Conservation (phyloP, 345 rosid genomes). For the Gynandropsis gynandra region DNA sequence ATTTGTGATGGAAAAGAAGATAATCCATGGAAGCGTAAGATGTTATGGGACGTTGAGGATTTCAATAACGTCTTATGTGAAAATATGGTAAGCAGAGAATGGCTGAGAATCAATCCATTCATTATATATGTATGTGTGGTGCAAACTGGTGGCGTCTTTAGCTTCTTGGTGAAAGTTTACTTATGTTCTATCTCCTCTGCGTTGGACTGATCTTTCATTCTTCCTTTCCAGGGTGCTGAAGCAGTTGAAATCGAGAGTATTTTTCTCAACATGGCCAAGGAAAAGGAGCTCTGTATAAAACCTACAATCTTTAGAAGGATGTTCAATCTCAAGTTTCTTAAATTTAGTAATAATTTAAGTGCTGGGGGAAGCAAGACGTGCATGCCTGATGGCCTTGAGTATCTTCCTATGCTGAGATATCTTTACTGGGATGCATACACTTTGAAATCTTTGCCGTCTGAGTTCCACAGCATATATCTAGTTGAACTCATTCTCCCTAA, state of each 20-base stretch:
- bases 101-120: background rate
- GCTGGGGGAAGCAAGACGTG: conserved; percentile 10
- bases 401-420: conserved; percentile 17
- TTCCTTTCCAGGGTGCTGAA: conserved; percentile 10
- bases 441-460: conserved; percentile 13
- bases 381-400: conserved; percentile 4
- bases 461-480: conserved; percentile 10
- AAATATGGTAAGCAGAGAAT: conserved; percentile 11
- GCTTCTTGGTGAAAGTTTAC: background rate
- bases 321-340: conserved; percentile 17
- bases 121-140: background rate
- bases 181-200: too few relatives aligned
- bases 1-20: conserved; percentile 19
- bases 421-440: conserved; percentile 24
- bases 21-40: conserved; percentile 22
- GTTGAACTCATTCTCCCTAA: conserved; percentile 19
- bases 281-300: conserved; percentile 9
- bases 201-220: conserved; percentile 2
- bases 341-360: conserved; percentile 6
- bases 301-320: conserved; percentile 10
- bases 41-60: conserved; percentile 16
- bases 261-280: conserved; percentile 19
- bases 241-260: conserved; percentile 13
- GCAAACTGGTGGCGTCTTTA: background rate
- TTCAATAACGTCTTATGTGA: conserved; percentile 18